Conservation (phyloP, 768 basidiomycete genomes). For the Psilocybe sp. region DNA sequence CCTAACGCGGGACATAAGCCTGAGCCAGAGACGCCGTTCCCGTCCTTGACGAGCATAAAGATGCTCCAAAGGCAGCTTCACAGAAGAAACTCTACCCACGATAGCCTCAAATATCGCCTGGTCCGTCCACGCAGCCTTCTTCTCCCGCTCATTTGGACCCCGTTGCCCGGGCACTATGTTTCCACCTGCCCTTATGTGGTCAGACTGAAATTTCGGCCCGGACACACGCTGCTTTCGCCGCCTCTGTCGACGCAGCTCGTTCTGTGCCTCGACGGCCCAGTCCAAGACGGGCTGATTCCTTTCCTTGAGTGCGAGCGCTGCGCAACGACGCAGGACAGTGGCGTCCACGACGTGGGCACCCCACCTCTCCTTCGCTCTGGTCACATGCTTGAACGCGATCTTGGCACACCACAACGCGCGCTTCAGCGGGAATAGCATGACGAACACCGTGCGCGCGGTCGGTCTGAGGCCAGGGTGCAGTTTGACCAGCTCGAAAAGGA, state of each 20-base stretch:
- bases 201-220: too few relatives aligned
- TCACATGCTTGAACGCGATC: conserved; percentile 43
- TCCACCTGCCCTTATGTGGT: too few relatives aligned
- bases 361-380: conserved; percentile 51
- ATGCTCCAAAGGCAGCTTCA: conserved; percentile 14
- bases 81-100: too few relatives aligned
- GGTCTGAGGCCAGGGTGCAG: conserved; percentile 52
- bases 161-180: too few relatives aligned
- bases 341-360: conserved; percentile 53
- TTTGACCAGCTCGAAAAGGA: conserved; percentile 41
- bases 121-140: too few relatives aligned
- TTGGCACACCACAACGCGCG: conserved; percentile 51
- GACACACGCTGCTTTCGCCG: too few relatives aligned
- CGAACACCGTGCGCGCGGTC: conserved; percentile 54
- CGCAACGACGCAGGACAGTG: conserved; percentile 57
- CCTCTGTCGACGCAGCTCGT: neutral
- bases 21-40: conserved; percentile 29
- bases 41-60: conserved; percentile 29
- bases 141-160: too few relatives aligned
- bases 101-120: too few relatives aligned
- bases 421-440: conserved; percentile 53
- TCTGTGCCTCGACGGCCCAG: conserved; percentile 10
- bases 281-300: conserved; percentile 52
- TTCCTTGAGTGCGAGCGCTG: conserved; percentile 60
- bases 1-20: conserved; percentile 7